Conservation (phyloP, 805 yeast genomes). For the Candida sithepensis region DNA sequence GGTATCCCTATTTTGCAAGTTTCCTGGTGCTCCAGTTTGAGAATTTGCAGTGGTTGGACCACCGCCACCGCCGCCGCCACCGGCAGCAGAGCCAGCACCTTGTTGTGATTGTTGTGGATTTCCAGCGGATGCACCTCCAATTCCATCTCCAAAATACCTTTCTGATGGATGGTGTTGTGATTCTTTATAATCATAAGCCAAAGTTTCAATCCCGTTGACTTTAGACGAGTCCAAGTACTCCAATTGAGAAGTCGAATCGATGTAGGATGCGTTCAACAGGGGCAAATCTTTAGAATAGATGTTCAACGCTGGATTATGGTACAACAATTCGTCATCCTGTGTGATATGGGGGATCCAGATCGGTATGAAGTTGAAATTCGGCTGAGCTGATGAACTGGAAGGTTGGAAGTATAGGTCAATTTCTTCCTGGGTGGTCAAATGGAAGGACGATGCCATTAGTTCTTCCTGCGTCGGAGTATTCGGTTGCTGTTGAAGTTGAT, state of each 20-base stretch:
- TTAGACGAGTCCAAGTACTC: slow-evolving; percentile 26
- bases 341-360: slow-evolving; percentile 65
- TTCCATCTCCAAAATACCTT: background rate
- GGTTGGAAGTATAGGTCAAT: slow-evolving; percentile 25
- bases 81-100: background rate
- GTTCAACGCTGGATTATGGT: slow-evolving; percentile 57
- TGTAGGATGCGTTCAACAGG: slow-evolving; percentile 35
- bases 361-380: slow-evolving; percentile 33
- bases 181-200: slow-evolving; percentile 15
- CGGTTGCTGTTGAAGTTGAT: slow-evolving; percentile 2
- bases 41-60: background rate
- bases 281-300: slow-evolving; percentile 61
- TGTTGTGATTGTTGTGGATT: background rate
- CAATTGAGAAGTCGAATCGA: slow-evolving; percentile 32
- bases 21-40: slow-evolving; percentile 9
- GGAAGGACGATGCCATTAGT: slow-evolving; percentile 10
- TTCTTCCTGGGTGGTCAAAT: slow-evolving; percentile 25
- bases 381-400: slow-evolving; percentile 18
- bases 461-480: slow-evolving; percentile 9
- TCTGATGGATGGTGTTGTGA: slow-evolving; percentile 1
- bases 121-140: background rate
- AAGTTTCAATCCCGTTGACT: slow-evolving; percentile 21
- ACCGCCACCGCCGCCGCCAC: too few relatives aligned
- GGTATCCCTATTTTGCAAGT: slow-evolving; percentile 9
- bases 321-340: slow-evolving; percentile 50